These are phyloP conservation scores for Nemania bipapillata DNA, from an alignment of 2,329 filamentous ascomycete species.

Conservation along the genomic window DNA sequence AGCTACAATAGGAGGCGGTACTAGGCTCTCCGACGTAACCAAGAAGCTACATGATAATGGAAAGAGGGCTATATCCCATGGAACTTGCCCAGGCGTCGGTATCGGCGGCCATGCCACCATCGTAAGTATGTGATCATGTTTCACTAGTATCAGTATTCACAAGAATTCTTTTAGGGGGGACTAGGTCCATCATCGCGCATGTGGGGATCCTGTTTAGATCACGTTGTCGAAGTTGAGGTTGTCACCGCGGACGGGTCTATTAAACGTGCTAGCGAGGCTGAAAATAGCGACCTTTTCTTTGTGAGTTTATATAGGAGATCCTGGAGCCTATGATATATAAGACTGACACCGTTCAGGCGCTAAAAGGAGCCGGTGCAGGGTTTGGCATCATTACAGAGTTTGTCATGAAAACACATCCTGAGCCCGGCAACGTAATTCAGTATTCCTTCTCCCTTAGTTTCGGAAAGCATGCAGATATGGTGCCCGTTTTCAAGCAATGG, in stretches of 20 bases:
- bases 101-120: slow-evolving; percentile 69
- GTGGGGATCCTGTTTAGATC: slow-evolving; percentile 68
- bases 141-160: slow-evolving; percentile 34
- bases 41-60: slow-evolving; percentile 62
- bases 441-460: slow-evolving; percentile 68
- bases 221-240: slow-evolving; percentile 65
- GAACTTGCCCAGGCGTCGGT: slow-evolving; percentile 68
- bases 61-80: slow-evolving; percentile 68
- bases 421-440: slow-evolving; percentile 66
- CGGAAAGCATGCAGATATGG: slow-evolving; percentile 60
- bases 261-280: slow-evolving; percentile 57
- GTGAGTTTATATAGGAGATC: slow-evolving; percentile 44
- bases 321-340: background rate
- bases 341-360: slow-evolving; percentile 51
- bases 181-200: slow-evolving; percentile 68
- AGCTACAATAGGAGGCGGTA: slow-evolving; percentile 66
- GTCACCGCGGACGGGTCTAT: slow-evolving; percentile 67
- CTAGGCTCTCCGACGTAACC: slow-evolving; percentile 63
- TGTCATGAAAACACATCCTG: slow-evolving; percentile 65
- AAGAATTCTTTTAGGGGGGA: slow-evolving; percentile 58
- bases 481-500: slow-evolving; percentile 66
- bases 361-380: slow-evolving; percentile 66
- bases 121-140: slow-evolving; percentile 51
- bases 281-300: slow-evolving; percentile 67
- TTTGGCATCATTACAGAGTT: slow-evolving; percentile 70